These are phyloP conservation scores for Trypanosoma platydactyli DNA, from an alignment of 208 protist species.

Conservation along the genomic window DNA sequence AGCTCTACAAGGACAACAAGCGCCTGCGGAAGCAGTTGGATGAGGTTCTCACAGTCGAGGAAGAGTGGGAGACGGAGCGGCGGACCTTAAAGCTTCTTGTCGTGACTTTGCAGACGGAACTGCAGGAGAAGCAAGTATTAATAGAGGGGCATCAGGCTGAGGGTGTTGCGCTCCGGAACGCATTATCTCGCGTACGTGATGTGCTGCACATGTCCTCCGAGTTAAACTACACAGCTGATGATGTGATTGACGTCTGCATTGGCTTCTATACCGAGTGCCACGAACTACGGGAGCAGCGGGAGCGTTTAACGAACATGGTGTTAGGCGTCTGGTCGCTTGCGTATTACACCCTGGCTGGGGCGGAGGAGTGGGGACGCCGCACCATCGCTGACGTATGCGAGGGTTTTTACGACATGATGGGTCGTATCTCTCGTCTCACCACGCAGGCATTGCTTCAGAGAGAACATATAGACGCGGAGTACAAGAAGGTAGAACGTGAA, in stretches of 20 bases:
- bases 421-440: conserved; percentile 2
- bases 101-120: conserved; percentile 41
- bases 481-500: conserved; percentile 13
- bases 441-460: conserved; percentile 5
- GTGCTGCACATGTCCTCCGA: conserved; percentile 51
- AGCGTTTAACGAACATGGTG: conserved; percentile 25
- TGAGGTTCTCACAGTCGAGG: conserved; percentile 33
- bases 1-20: conserved; percentile 73
- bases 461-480: not conserved
- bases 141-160: conserved; percentile 53
- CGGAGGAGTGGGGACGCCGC: conserved; percentile 33
- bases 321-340: conserved; percentile 23
- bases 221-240: conserved; percentile 35
- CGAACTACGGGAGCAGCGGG: conserved; percentile 25
- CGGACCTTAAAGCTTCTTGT: conserved; percentile 40
- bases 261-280: conserved; percentile 9
- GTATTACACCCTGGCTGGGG: conserved; percentile 16
- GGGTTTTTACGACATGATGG: not conserved
- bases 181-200: conserved; percentile 35
- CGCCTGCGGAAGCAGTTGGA: conserved; percentile 59
- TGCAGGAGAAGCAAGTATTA: conserved; percentile 53
- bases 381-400: conserved; percentile 25
- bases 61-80: conserved; percentile 54
- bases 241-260: conserved; percentile 38
- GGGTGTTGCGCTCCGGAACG: conserved; percentile 30